A percentile compares a stretch with the other conserved stretches of the same genome.
These are phyloP conservation scores for Thermothielavioides terrestris DNA, from an alignment of 495 filamentous ascomycete genomes.

Conservation along the genomic window DNA sequence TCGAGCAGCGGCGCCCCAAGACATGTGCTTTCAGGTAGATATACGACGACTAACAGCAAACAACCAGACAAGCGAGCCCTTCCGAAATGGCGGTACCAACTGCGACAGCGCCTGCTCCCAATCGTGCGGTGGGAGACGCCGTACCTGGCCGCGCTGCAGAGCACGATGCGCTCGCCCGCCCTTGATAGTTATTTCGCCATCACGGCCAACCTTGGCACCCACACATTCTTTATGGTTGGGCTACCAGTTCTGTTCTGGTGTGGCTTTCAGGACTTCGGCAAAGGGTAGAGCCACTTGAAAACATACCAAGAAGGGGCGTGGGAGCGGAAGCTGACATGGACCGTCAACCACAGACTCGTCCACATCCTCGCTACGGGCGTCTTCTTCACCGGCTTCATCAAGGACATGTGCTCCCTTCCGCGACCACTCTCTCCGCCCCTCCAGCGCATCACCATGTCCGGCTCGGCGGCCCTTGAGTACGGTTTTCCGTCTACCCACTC, in stretches of 20 bases:
- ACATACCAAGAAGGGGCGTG: too few species aligned
- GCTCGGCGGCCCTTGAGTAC: conserved; percentile 88
- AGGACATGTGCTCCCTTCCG: conserved; percentile 91
- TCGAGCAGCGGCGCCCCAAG: background rate
- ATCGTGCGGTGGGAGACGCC: conserved; percentile 92
- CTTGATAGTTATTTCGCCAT: conserved; percentile 94
- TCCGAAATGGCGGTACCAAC: conserved; percentile 78
- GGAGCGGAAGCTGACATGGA: too few species aligned
- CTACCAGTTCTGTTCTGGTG: conserved; percentile 95
- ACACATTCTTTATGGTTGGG: conserved; percentile 96
- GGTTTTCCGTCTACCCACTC: conserved; percentile 96
- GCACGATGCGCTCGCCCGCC: conserved; percentile 62
- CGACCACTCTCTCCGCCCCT: conserved; percentile 88
- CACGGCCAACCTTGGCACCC: conserved; percentile 93
- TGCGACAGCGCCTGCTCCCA: conserved; percentile 74
- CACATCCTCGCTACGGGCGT: conserved; percentile 83
- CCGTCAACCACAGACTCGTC: conserved; percentile 52
- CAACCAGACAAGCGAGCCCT: conserved; percentile 67
- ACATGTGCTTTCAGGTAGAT: background rate
- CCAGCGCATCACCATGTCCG: conserved; percentile 93
- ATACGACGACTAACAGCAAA: conserved; percentile 1
- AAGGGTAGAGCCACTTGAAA: conserved; percentile 63
- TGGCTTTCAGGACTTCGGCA: conserved; percentile 68
- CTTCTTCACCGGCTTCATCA: conserved; percentile 87
- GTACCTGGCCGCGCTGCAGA: conserved; percentile 79